Conservation (phyloP, 1,284 basidiomycete species). For the Microstroma glucosiphilum region DNA sequence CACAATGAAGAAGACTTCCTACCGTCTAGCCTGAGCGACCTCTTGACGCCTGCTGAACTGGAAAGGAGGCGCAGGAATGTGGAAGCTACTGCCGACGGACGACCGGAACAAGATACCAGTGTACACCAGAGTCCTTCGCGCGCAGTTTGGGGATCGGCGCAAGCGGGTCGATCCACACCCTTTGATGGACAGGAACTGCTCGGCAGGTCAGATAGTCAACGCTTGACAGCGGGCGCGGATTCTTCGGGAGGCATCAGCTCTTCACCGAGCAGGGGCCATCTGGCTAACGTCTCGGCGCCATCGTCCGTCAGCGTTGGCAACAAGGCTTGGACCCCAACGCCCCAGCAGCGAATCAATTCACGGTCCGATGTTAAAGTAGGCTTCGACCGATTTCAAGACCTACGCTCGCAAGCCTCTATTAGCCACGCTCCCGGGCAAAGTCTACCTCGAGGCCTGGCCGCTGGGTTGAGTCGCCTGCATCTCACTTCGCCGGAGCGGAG, state of each 20-base stretch:
- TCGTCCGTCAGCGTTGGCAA: constrained; percentile 7
- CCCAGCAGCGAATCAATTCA: neutral
- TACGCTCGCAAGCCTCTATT: neutral
- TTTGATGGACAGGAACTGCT: no score
- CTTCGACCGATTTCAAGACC: neutral
- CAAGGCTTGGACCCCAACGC: neutral
- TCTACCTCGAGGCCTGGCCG: constrained; percentile 77
- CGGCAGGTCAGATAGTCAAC: no score
- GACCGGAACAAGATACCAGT: neutral
- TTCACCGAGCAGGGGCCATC: no score
- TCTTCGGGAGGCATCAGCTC: no score
- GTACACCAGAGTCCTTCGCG: no score
- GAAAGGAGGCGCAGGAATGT: constrained; percentile 26
- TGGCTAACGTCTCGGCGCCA: no score
- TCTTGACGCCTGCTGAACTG: constrained; percentile 47
- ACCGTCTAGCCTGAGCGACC: constrained; percentile 45
- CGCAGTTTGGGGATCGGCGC: no score
- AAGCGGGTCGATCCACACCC: no score
- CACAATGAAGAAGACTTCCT: constrained; percentile 55
- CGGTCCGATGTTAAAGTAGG: no score
- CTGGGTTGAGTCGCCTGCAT: constrained; percentile 76
- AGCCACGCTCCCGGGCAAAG: constrained; percentile 75
- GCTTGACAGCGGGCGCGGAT: no score
- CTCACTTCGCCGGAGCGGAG: constrained; percentile 48
- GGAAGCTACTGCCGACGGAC: neutral